A percentile compares a stretch with the other conserved stretches of the same genome.
These are phyloP conservation scores for Xenoacremonium recifei DNA, from an alignment of 2,329 filamentous ascomycete species.

Conservation along the genomic window DNA sequence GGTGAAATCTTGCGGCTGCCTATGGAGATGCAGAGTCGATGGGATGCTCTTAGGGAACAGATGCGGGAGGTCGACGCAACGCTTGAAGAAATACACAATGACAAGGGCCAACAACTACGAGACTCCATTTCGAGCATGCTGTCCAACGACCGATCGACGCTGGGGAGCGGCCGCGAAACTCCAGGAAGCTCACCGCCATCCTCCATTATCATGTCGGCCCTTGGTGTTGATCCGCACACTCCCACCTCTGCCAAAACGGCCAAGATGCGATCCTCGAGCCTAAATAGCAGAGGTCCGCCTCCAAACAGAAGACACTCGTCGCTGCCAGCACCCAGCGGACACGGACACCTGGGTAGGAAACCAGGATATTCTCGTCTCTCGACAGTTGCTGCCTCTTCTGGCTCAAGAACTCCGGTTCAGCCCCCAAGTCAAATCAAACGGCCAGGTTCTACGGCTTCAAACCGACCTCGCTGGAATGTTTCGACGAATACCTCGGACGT, in stretches of 20 bases:
- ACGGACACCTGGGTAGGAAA: constrained; percentile 41
- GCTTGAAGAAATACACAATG: constrained; percentile 69
- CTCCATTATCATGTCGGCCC: constrained; percentile 58
- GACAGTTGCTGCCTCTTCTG: constrained; percentile 46
- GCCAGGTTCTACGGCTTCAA: constrained; percentile 45
- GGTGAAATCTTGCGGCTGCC: constrained; percentile 89
- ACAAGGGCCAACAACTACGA: constrained; percentile 72
- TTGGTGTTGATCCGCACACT: constrained; percentile 49
- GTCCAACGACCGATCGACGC: constrained; percentile 73
- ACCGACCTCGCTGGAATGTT: constrained; percentile 71
- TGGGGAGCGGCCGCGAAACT: constrained; percentile 68
- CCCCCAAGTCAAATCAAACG: constrained; percentile 40
- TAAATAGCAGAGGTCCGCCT: constrained; percentile 47
- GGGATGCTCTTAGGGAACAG: constrained; percentile 71
- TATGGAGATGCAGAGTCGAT: constrained; percentile 80
- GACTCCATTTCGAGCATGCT: constrained; percentile 93
- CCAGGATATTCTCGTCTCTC: constrained; percentile 44
- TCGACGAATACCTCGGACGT: constrained; percentile 63
- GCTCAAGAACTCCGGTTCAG: constrained; percentile 41
- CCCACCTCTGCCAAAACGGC: constrained; percentile 36
- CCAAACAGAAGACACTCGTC: constrained; percentile 46
- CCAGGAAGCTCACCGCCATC: constrained; percentile 66
- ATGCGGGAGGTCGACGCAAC: constrained; percentile 74
- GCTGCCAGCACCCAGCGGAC: constrained; percentile 43
- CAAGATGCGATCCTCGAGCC: constrained; percentile 48